Evolutionary conservation across 345 rosid genomes (phyloP), one percentile per base, ranked within the genome.

Genomic region (Punica granatum): DNA sequence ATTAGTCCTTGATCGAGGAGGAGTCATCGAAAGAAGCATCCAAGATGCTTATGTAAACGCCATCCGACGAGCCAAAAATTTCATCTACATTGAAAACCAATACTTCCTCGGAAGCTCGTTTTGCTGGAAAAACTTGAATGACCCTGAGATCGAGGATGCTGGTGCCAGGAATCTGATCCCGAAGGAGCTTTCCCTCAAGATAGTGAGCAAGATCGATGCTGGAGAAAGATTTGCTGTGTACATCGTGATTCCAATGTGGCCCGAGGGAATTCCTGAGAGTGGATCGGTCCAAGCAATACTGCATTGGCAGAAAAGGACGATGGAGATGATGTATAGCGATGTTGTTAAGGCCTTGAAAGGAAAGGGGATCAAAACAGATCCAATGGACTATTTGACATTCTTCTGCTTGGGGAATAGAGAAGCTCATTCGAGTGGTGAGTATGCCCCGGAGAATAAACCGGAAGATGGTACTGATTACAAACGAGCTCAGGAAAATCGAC

Each of bases 181-280:
- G 3, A 79, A 83, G 48, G 87, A 83, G 33, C 51, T 81, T 32
- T 81, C 85, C 15, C 70, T 83, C 37, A 83, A 83, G 83, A 79
- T 83, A 4, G 76, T 53, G 7, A 77, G 79, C 58, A 81, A 79
- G 75, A 81, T 83, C 46, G 72, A 74, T 71, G 67, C 77, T 3
- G 83, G 83, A n/a, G 84, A 84, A 69, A 73, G 86, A 67, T 84
- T 84, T 59, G 18, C 74, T 0, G 84, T 78, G 54, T 80, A 84
- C 25, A 23, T 82, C 30, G 81, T 84, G 34, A 67, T 82, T 25
- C 88, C 88, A 14, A 84, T 84, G 86, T 84, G 88, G 88, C 88
- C 88, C 0, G 88, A 84, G 75, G 88, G 85, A 9, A 44, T 76
- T 4, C 84, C 86, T 6, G 84, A 78, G 62, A 80, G 85, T 63